A percentile compares a stretch with the other conserved stretches of the same genome.
phyloP scores from a whole-genome alignment of 768 basidiomycete species.

The Leucocoprinus birnbaumii region DNA sequence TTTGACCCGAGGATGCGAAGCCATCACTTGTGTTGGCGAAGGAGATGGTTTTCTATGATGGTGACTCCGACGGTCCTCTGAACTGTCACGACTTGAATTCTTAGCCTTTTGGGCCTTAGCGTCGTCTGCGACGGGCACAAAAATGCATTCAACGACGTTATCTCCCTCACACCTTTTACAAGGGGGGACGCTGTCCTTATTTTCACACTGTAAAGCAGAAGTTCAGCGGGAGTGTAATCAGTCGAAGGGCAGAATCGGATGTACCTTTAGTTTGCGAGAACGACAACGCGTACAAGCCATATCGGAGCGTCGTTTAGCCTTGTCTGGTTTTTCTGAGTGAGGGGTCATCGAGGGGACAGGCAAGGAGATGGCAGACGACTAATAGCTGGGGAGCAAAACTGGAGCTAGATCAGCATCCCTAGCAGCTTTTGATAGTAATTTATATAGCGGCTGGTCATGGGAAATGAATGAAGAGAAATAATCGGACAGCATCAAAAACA shows the following conservation, averaged over 20 bases:
- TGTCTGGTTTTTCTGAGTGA: constrained; percentile 9
- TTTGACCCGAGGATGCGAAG: background rate
- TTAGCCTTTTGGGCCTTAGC: background rate
- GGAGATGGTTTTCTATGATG: background rate
- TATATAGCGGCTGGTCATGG: constrained; percentile 10
- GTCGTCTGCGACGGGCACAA: constrained; percentile 38
- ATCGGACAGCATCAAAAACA: constrained; percentile 10
- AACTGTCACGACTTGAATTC: background rate
- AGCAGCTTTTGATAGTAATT: constrained; percentile 9
- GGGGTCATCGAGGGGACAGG: constrained; percentile 4
- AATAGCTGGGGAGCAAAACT: background rate
- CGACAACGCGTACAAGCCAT: constrained; percentile 58
- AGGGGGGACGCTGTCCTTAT: constrained; percentile 21
- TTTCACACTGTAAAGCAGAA: constrained; percentile 24
- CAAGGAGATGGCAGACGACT: background rate
- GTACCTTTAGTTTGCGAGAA: constrained; percentile 52
- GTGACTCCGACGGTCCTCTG: constrained; percentile 1
- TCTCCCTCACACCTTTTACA: constrained; percentile 39
- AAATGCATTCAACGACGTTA: constrained; percentile 33
- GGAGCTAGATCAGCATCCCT: constrained; percentile 8
- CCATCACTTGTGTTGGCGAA: background rate
- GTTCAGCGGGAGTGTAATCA: background rate
- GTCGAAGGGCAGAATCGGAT: constrained; percentile 6
- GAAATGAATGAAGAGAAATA: constrained; percentile 11
- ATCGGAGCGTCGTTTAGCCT: constrained; percentile 32